These are phyloP conservation scores for Closterium sp. DNA, from an alignment of 139 green algal species.

Conservation along the genomic window DNA sequence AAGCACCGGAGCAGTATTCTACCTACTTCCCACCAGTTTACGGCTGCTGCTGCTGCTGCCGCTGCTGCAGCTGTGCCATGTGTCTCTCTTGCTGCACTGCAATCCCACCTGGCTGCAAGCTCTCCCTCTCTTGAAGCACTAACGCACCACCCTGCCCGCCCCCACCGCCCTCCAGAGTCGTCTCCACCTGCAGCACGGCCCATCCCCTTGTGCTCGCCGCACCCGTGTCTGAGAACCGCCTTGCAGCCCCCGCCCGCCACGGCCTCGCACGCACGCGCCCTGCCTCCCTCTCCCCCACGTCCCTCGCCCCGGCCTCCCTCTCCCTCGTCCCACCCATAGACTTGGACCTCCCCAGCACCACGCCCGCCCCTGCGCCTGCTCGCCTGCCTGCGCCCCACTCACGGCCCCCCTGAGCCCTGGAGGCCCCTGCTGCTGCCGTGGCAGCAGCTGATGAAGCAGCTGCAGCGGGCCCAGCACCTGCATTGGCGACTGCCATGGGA, in stretches of 20 bases:
- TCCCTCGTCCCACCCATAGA: background rate
- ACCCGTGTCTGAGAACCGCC: background rate
- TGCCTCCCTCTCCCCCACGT: background rate
- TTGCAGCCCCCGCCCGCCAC: background rate
- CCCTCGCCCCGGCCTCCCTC: background rate
- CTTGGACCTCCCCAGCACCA: background rate
- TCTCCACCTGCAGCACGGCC: background rate
- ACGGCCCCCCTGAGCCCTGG: background rate
- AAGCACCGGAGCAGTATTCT: too few relatives aligned
- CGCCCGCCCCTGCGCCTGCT: background rate
- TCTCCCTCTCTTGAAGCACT: background rate
- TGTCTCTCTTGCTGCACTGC: background rate
- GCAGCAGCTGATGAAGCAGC: background rate
- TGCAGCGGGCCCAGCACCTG: background rate
- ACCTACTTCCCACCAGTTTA: too few relatives aligned
- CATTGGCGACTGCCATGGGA: too few relatives aligned
- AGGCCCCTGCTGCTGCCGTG: background rate
- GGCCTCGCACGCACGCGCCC: background rate
- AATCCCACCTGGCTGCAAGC: background rate
- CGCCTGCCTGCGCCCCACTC: background rate
- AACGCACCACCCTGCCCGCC: background rate
- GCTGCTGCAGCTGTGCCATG: too few relatives aligned
- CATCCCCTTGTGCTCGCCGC: background rate
- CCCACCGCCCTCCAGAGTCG: background rate
- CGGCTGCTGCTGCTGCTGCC: too few relatives aligned